These are phyloP conservation scores for Moesziomyces parantarcticus DNA, from an alignment of 1,284 basidiomycete genomes.

Conservation along the genomic window DNA sequence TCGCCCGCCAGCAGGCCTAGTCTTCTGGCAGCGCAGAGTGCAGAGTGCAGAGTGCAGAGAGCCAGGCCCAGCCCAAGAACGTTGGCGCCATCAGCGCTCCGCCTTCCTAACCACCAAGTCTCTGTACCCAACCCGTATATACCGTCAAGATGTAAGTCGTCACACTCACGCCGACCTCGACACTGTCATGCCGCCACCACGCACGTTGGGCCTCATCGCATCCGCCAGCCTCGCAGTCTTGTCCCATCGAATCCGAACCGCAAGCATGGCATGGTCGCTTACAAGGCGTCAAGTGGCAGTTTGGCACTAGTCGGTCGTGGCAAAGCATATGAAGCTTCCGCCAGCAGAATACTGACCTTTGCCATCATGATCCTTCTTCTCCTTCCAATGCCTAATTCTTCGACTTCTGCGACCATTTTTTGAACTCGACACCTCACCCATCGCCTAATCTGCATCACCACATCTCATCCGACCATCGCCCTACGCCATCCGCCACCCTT, in stretches of 20 bases:
- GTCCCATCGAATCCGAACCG: too few relatives aligned
- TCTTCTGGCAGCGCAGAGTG: slow-evolving; percentile 1
- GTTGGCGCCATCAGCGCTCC: slow-evolving; percentile 29
- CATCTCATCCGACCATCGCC: background rate
- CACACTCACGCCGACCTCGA: background rate
- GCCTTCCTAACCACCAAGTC: slow-evolving; percentile 46
- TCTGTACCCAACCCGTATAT: slow-evolving; percentile 41
- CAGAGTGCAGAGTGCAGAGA: slow-evolving; percentile 10
- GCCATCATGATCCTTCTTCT: background rate
- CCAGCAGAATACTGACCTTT: slow-evolving; percentile 7
- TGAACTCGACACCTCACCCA: background rate
- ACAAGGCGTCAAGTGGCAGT: too few relatives aligned
- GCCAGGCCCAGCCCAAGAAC: slow-evolving; percentile 17
- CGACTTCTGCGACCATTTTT: background rate
- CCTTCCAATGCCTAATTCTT: background rate
- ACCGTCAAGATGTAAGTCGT: slow-evolving; percentile 53
- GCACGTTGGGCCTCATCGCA: background rate
- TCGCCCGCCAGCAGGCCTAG: background rate
- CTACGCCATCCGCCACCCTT: background rate
- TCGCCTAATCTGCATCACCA: background rate
- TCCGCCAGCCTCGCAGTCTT: background rate
- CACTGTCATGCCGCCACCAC: background rate
- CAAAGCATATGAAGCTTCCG: too few relatives aligned
- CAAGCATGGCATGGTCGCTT: too few relatives aligned
- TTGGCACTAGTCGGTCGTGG: too few relatives aligned